Evolutionary conservation across 2,329 filamentous ascomycete species (phyloP), one percentile per base, ranked within the genome.

Genomic region (Aspergillus sp.): DNA sequence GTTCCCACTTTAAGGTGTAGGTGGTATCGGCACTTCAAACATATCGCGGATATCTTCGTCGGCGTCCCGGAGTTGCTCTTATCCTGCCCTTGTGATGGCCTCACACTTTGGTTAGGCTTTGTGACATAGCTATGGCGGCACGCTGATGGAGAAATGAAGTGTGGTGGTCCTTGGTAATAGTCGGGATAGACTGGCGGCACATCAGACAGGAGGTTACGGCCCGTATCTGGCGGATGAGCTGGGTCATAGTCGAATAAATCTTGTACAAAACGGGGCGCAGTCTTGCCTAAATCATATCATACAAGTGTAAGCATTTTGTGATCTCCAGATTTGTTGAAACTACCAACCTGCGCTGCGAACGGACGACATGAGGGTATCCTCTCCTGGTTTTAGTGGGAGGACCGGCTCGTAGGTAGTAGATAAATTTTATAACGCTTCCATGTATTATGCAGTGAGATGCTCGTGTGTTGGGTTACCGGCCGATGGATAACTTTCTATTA

Each of bases 11-110:
- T 74, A 20, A 90, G 68, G 62, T 86, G 80, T 44, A 89, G 75
- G 71, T 90, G 87, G 66, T 80, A 79, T 51, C 84, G 82, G 68
- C 88, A 90, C 58, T 77, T 78, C 56, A 78, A 73, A 71, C 88
- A 90, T 62, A 85, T 80, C 3, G 85, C 80, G 15, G 86, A 82
- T 27, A 88, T 77, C 63, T 80, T 84, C 68, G 83, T 86, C 47
- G 78, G 68, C 3, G 79, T 79, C 56, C 81, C 79, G 11, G 74
- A 70, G 17, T 56, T 66, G 46, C 73, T 73, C 58, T 67, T 69
- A 51, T 74, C 70, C 17, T 74, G 74, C 17, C 73, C 74, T 44
- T 76, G 69, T 11, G 70, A 68, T 5, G 81, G 78, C 24, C 81
- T 68, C 33, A 75, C 70, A 54, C 82, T 84, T 70, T 88, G 85